Conservation (phyloP, 2,329 filamentous ascomycete species). For the Zasmidium cellare region DNA sequence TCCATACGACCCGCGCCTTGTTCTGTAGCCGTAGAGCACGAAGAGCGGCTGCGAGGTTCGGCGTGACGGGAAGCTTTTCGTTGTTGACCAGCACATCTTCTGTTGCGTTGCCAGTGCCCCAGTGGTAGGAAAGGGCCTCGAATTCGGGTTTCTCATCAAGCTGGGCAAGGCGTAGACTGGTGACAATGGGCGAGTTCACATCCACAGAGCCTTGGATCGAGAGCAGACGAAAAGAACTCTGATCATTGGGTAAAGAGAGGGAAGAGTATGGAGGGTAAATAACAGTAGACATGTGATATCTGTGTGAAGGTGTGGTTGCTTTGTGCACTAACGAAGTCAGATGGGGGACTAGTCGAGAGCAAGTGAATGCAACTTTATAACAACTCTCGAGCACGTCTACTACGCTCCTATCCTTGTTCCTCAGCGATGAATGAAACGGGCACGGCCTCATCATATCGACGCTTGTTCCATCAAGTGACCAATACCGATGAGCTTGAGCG, state of each 20-base stretch:
- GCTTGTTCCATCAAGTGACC: no score
- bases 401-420: no score
- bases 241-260: neutral
- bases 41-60: neutral
- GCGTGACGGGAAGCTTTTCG: neutral
- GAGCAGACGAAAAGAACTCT: neutral
- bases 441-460: no score
- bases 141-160: neutral
- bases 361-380: no score
- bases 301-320: no score
- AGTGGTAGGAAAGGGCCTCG: neutral
- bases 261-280: neutral
- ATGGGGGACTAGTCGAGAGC: no score
- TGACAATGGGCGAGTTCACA: neutral
- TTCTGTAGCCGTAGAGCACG: neutral
- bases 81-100: neutral
- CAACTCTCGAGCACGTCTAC: no score
- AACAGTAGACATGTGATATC: no score
- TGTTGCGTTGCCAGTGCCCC: neutral
- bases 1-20: neutral
- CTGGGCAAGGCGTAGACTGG: neutral
- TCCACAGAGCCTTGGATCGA: neutral
- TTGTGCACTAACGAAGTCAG: no score
- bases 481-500: no score
- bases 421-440: no score